Evolutionary conservation across 768 basidiomycete species (phyloP), one percentile per base, ranked within the genome.

Genomic region (Mycena maculata): DNA sequence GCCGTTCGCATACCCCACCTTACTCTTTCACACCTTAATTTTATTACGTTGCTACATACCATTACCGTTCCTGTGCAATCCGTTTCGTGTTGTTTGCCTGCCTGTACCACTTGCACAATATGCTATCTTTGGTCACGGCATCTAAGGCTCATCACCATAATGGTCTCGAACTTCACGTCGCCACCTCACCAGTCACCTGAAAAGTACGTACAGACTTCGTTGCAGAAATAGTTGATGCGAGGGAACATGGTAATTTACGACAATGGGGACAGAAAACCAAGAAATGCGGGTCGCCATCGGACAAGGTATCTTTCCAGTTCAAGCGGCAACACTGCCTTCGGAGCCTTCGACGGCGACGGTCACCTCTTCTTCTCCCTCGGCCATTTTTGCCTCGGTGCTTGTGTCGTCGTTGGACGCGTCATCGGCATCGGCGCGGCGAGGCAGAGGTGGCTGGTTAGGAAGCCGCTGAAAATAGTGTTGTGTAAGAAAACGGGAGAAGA

Each of bases 381-480:
- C 39, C 72, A 7, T 72, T 66, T 12, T 68, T 68, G 33, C 55
- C 73, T 22, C 67, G 59, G 22, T 31, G n/a, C 4, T 45, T 36
- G 42, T 70, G 25, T 69, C 70, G 20, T 70, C 72, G 22, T 68
- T 10, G 11, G 30, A 18, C 23, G 28, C 67, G 30, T 73, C 73
- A 30, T 70, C 74, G 10, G 70, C 73, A 30, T 70, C 74, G 10
- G 70, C 65, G 2, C 63, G 71, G 23, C 76, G 79, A 20, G 83
- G 82, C 23, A 90, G 74, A 22, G 86, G 82, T 23, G 87, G 82
- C 72, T 92, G 90, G 25, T 80, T 82, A 15, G 84, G 80, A 23
- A 92, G 71, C 38, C 90, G 85, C 90, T 90, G 63, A 28, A 55
- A 45, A 31, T 18, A 22, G n/a, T n/a, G n/a, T n/a, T 31, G 3